Base-by-base conservation (phyloP, 169 alveolate species). In the Cryptosporidium felis region DNA sequence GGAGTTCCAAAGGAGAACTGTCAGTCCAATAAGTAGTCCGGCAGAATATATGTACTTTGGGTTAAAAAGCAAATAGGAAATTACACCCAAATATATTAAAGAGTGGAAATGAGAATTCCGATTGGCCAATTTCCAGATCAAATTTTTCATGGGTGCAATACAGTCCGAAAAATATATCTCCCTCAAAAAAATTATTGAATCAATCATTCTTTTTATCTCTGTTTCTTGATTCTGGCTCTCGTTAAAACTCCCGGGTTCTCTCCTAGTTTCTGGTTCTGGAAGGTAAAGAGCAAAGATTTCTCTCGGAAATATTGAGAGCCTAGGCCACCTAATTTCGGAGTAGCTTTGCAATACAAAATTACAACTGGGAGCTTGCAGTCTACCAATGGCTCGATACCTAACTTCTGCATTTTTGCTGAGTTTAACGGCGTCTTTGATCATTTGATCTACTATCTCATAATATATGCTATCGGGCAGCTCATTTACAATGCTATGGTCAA, bases 241-340 rank as follows among this genome's bases (percentile, higher is more conserved):
- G 63, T 56, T 18, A 5, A 21, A 26, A 28, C 0, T 56, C 10
- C 32, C 1, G 32, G 26, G n/a, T 4, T n/a, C 8, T 12, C 18
- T 56, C 2, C 32, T 56, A 2, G 5, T 0, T 32, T 38, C 30
- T 18, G 85, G 67, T 36, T 74, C 85, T 23, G 85, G 85, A 32
- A 74, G 59, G 56, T 74, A 53, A 32, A 74, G 61, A 74, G 85
- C 85, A 53, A 56, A 34, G 12, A 74, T 74, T 32, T 74, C 85
- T 0, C 85, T 30, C 26, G 85, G 85, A 21, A 74, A 38, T 12
- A 74, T 36, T 10, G 85, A 53, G 12, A 74, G 21, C 26, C 85
- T 74, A 23, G 74, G 36, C 85, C 85, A 74, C 26, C 56, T 74
- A 34, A 74, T 56, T 58, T 74, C 85, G 23, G 85, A 18, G 30